Percentiles rank a stretch among this genome's conserved stretches.
These are phyloP conservation scores for Skeletonema costatum DNA, from an alignment of 108 stramenopile species.

Conservation along the genomic window DNA sequence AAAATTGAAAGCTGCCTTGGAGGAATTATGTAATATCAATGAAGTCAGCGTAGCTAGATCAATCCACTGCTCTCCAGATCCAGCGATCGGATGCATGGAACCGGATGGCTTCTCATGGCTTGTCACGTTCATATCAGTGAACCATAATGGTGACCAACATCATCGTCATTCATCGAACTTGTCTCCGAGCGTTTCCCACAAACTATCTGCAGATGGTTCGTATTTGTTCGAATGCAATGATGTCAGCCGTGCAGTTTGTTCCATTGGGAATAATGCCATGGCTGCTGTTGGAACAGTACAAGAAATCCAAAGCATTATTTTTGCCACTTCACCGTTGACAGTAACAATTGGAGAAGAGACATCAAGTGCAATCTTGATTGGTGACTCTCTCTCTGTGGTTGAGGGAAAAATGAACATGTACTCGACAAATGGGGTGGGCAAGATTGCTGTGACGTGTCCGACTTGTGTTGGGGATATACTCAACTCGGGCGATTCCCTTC, in stretches of 20 bases:
- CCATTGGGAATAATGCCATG: slow-evolving; percentile 27
- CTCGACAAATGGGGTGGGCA: slow-evolving; percentile 32
- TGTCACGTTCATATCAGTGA: slow-evolving; percentile 52
- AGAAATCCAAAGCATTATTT: slow-evolving; percentile 35
- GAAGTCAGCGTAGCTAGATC: slow-evolving; percentile 61
- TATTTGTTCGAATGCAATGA: slow-evolving; percentile 51
- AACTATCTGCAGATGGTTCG: slow-evolving; percentile 49
- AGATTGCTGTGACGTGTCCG: slow-evolving; percentile 31
- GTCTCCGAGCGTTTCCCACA: slow-evolving; percentile 34
- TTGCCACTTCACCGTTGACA: slow-evolving; percentile 40
- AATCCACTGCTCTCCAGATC: slow-evolving; percentile 47
- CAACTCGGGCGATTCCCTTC: slow-evolving; percentile 23
- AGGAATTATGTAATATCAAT: slow-evolving; percentile 62
- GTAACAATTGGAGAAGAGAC: slow-evolving; percentile 45
- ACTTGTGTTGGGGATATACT: slow-evolving; percentile 20
- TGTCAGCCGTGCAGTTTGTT: slow-evolving; percentile 24
- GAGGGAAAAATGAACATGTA: slow-evolving; percentile 44
- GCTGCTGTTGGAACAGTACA: slow-evolving; percentile 36
- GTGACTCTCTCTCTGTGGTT: slow-evolving; percentile 24
- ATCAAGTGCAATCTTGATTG: slow-evolving; percentile 32
- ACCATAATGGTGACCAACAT: slow-evolving; percentile 49
- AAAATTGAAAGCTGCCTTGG: slow-evolving; percentile 62
- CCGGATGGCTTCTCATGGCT: slow-evolving; percentile 67
- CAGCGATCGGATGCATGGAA: slow-evolving; percentile 35
- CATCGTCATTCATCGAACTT: slow-evolving; percentile 21